These are phyloP conservation scores for Bodo saltans DNA, from an alignment of 78 protist species.

Conservation along the genomic window DNA sequence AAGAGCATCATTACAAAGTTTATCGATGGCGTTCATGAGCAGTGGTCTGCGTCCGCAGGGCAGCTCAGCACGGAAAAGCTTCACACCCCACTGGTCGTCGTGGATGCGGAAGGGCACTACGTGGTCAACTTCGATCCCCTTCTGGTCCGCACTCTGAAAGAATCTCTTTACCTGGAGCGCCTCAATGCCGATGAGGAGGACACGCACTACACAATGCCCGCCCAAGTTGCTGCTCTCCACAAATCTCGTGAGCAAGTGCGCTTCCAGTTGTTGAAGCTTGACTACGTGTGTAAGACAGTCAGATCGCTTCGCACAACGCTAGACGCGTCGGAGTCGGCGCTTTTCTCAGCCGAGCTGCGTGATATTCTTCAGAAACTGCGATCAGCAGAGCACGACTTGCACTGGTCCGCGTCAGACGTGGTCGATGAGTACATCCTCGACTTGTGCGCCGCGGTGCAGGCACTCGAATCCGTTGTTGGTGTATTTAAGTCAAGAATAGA, in stretches of 20 bases:
- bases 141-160: constrained; percentile 66
- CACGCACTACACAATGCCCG: constrained; percentile 5
- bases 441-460: not conserved
- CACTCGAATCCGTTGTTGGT: not conserved
- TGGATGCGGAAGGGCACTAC: constrained; percentile 12
- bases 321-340: constrained; percentile 59
- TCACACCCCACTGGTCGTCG: constrained; percentile 16
- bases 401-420: not conserved
- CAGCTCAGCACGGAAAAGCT: constrained; percentile 26
- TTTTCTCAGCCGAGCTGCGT: constrained; percentile 38
- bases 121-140: constrained; percentile 69
- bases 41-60: constrained; percentile 29
- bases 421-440: constrained; percentile 39
- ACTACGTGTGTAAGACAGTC: constrained; percentile 41
- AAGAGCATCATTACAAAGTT: not conserved
- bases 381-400: not conserved
- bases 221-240: not conserved
- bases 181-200: not conserved
- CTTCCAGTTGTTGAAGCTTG: constrained; percentile 39
- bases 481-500: not conserved
- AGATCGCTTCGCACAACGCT: constrained; percentile 39
- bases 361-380: constrained; percentile 44
- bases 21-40: not conserved
- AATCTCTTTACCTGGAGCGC: constrained; percentile 39
- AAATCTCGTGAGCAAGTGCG: constrained; percentile 32